These are phyloP conservation scores for Auricularia cornea DNA, from an alignment of 768 basidiomycete species.

Conservation along the genomic window DNA sequence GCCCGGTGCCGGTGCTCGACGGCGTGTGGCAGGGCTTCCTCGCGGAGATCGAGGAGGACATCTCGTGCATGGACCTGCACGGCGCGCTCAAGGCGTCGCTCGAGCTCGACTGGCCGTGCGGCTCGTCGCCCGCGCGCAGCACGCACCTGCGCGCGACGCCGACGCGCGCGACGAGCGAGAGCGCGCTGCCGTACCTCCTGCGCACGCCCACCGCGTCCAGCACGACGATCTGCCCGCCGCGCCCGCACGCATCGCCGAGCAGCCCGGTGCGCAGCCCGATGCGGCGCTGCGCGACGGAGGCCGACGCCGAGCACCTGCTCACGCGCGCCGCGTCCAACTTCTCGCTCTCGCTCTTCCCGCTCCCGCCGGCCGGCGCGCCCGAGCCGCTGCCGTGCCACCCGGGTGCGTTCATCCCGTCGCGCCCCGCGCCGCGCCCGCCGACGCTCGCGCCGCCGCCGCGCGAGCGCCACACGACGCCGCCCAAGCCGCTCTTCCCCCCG, in stretches of 20 bases:
- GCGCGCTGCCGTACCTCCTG: not conserved
- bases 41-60: not conserved
- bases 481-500: not conserved
- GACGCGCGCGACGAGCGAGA: not conserved
- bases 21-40: not conserved
- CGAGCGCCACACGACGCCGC: not conserved
- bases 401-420: not conserved
- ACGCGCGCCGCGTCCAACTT: not conserved
- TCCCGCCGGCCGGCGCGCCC: not conserved
- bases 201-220: not conserved
- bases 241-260: too few species aligned
- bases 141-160: not conserved
- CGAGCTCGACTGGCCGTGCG: not conserved
- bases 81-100: not conserved
- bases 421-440: not conserved
- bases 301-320: not conserved
- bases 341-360: not conserved
- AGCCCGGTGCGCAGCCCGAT: not conserved
- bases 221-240: not conserved
- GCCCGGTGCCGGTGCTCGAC: not conserved
- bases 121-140: not conserved
- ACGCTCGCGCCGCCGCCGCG: not conserved
- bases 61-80: not conserved
- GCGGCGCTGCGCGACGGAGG: not conserved
- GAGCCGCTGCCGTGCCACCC: not conserved